Percentiles rank a stretch among this genome's conserved stretches.
Conservation (phyloP, 148 eudicot genomes). For the Hydrangea macrophylla region DNA sequence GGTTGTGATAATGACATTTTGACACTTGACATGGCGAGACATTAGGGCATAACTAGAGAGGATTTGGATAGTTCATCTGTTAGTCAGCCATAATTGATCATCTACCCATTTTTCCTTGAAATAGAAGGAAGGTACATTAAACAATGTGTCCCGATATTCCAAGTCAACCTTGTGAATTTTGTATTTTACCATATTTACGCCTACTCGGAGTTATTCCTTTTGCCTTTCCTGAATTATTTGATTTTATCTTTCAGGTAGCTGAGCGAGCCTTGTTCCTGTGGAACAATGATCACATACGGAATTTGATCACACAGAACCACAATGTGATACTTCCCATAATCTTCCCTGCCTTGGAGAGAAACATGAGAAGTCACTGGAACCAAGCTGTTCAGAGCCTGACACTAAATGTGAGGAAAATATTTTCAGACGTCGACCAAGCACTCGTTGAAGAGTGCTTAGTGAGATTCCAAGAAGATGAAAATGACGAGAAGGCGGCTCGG, state of each 20-base stretch:
- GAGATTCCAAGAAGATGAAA: constrained; percentile 44
- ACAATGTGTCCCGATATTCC: too few relatives aligned
- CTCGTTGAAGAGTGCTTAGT: constrained; percentile 41
- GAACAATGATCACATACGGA: constrained; percentile 56
- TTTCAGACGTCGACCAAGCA: constrained; percentile 41
- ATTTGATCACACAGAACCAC: constrained; percentile 45
- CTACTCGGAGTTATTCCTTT: neutral
- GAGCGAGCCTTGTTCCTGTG: constrained; percentile 53
- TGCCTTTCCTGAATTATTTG: neutral
- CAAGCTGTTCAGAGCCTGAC: constrained; percentile 58
- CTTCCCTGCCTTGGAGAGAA: constrained; percentile 46
- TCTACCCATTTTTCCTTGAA: too few relatives aligned
- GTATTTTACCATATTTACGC: neutral
- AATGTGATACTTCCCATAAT: constrained; percentile 41
- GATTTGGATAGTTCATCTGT: too few relatives aligned
- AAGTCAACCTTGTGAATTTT: too few relatives aligned
- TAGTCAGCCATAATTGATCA: too few relatives aligned
- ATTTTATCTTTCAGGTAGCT: constrained; percentile 33
- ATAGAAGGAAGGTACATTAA: too few relatives aligned
- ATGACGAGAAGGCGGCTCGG: constrained; percentile 26
- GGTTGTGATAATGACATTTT: too few relatives aligned
- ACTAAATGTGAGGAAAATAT: constrained; percentile 39
- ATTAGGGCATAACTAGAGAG: too few relatives aligned
- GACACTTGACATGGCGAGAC: too few relatives aligned
- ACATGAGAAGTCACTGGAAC: constrained; percentile 49